These are phyloP conservation scores for Drechslerella stenobrocha DNA, from an alignment of 2,329 filamentous ascomycete species.

Conservation along the genomic window DNA sequence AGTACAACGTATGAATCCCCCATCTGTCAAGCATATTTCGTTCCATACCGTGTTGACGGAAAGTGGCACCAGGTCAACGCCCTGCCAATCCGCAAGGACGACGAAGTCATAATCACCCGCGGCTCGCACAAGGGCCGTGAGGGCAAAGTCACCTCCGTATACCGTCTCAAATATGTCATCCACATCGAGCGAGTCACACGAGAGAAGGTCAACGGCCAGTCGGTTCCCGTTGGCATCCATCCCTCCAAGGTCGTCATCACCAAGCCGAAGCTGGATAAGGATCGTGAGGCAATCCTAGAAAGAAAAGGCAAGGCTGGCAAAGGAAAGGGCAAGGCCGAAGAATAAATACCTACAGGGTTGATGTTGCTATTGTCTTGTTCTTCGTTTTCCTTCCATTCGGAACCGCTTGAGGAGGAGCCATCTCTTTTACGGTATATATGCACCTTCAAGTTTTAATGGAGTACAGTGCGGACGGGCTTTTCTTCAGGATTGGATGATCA, in stretches of 20 bases:
- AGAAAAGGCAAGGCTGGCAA: slow-evolving; percentile 80
- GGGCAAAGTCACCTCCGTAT: slow-evolving; percentile 97
- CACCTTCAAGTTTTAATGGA: slow-evolving; percentile 44
- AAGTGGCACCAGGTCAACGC: slow-evolving; percentile 76
- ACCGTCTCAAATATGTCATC: slow-evolving; percentile 96
- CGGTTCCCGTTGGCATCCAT: slow-evolving; percentile 89
- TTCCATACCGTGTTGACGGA: slow-evolving; percentile 12
- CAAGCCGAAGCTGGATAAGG: slow-evolving; percentile 98
- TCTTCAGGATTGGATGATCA: slow-evolving; percentile 20
- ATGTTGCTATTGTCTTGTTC: slow-evolving; percentile 19
- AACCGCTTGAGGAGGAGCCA: slow-evolving; percentile 26
- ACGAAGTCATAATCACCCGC: slow-evolving; percentile 90
- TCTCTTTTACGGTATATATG: slow-evolving; percentile 42
- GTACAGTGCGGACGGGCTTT: slow-evolving; percentile 20
- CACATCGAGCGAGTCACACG: slow-evolving; percentile 95
- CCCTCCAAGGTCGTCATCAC: slow-evolving; percentile 97
- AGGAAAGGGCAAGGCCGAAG: slow-evolving; percentile 71
- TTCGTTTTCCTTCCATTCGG: slow-evolving; percentile 29
- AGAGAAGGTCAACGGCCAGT: slow-evolving; percentile 97
- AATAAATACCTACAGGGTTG: slow-evolving; percentile 53
- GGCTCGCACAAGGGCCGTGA: slow-evolving; percentile 96
- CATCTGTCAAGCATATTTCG: background rate
- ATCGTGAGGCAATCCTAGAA: slow-evolving; percentile 84
- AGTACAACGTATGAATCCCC: slow-evolving; percentile 81
- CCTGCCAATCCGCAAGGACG: slow-evolving; percentile 97